These are phyloP conservation scores for Colletotrichum navitas DNA, from an alignment of 2,329 filamentous ascomycete species.

Conservation along the genomic window DNA sequence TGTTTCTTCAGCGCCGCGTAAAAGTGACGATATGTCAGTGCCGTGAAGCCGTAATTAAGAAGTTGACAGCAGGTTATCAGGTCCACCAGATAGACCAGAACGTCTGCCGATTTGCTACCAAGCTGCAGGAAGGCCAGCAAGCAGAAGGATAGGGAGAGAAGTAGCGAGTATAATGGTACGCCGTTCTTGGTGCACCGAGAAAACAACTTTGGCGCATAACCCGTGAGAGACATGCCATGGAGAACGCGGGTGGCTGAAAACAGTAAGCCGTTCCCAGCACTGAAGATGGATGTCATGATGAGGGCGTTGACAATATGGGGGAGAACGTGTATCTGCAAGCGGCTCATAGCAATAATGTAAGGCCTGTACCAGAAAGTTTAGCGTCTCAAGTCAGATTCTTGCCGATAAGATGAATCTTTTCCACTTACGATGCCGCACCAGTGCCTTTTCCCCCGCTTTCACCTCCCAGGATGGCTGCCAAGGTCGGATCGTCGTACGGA, in stretches of 20 bases:
- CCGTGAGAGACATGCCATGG: slow-evolving; percentile 67
- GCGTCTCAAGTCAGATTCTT: not conserved
- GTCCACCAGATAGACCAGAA: slow-evolving; percentile 64
- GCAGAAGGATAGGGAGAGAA: slow-evolving; percentile 64
- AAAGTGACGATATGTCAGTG: slow-evolving; percentile 68
- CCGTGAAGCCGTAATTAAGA: slow-evolving; percentile 65
- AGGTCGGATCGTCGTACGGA: slow-evolving; percentile 62
- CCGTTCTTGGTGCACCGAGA: slow-evolving; percentile 68
- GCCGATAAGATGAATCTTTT: not conserved
- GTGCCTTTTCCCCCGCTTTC: slow-evolving; percentile 53
- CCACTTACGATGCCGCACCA: slow-evolving; percentile 62
- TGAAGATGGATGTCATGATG: slow-evolving; percentile 66
- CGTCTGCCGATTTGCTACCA: slow-evolving; percentile 60
- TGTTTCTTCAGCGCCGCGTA: slow-evolving; percentile 65
- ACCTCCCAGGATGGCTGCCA: slow-evolving; percentile 23
- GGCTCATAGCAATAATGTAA: slow-evolving; percentile 73
- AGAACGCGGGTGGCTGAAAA: slow-evolving; percentile 69
- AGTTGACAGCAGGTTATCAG: slow-evolving; percentile 61
- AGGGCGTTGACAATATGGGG: slow-evolving; percentile 71
- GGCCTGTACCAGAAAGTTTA: slow-evolving; percentile 48
- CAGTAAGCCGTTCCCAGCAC: slow-evolving; percentile 68
- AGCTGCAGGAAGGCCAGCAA: slow-evolving; percentile 66
- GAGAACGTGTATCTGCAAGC: slow-evolving; percentile 64
- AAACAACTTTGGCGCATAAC: slow-evolving; percentile 64
- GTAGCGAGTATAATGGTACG: slow-evolving; percentile 71